phyloP scores from a whole-genome alignment of 1,284 basidiomycete species.

The Prillingera fragicola region DNA sequence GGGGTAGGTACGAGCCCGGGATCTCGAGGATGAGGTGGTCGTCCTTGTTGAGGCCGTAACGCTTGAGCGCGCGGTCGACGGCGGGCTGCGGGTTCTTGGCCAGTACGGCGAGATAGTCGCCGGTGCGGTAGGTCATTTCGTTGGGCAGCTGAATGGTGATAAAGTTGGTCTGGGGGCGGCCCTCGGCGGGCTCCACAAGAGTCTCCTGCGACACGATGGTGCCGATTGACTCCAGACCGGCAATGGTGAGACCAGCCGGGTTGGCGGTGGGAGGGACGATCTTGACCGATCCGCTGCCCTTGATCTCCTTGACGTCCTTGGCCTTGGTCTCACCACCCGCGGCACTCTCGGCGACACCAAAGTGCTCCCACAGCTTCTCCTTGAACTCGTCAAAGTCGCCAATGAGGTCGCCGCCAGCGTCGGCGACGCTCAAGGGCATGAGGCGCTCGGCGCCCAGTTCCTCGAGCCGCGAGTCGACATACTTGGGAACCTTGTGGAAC shows the following conservation, averaged over 20 bases:
- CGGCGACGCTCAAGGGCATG: not conserved
- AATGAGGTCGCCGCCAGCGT: slow-evolving; percentile 1
- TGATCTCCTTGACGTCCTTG: not conserved
- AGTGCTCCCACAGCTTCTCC: not conserved
- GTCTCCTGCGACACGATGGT: not conserved
- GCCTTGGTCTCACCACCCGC: no score
- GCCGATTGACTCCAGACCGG: not conserved
- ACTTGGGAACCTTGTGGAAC: slow-evolving; percentile 52
- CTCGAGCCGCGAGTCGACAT: slow-evolving; percentile 49
- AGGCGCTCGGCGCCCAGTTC: slow-evolving; percentile 49
- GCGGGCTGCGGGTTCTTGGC: slow-evolving; percentile 8
- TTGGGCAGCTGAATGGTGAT: slow-evolving; percentile 52
- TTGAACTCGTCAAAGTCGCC: slow-evolving; percentile 5
- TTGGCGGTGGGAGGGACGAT: slow-evolving; percentile 1
- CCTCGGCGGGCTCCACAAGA: not conserved
- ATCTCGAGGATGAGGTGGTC: slow-evolving; percentile 50
- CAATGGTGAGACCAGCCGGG: not conserved
- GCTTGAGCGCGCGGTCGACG: slow-evolving; percentile 49
- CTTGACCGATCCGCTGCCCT: not conserved
- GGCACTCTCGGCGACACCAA: no score
- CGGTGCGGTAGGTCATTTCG: slow-evolving; percentile 48
- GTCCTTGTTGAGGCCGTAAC: slow-evolving; percentile 50
- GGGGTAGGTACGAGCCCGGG: slow-evolving; percentile 50
- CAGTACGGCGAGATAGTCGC: slow-evolving; percentile 52
- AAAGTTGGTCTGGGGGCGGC: not conserved